Base-by-base conservation (phyloP, 345 rosid genomes). In the Corymbia maculata region DNA sequence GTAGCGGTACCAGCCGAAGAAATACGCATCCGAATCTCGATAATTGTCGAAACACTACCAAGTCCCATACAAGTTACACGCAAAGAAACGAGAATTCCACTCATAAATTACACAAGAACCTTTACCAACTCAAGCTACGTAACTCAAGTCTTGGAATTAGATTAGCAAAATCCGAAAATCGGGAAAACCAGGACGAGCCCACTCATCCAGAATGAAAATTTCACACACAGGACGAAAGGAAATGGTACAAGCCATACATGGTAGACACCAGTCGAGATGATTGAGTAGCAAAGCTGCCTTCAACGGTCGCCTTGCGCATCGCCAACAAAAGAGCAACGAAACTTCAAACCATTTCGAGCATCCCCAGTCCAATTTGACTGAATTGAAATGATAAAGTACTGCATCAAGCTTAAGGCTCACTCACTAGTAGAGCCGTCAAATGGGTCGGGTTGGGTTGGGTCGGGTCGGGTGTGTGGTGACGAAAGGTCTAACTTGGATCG, bases 251-350 rank as follows among this genome's bases (percentile, higher is more conserved):
- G 82, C 82, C 93, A 89, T 92, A 96, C 99, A 96, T 93, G 53
- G 96, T 94, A 85, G 98, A 97, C 86, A 96, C 89, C 91, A 97
- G 82, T 85, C 98, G 97, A 91, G 97, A n/a, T 96, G 90, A 89
- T 95, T 96, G 87, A 96, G 91, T 59, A 97, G 94, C 89, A 97
- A 57, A 87, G 97, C 97, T 85, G 94, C 96, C 93, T 93, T 95
- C 93, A 96, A 90, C 6, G 98, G 97, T n/a, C n/a, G n/a, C n/a
- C 95, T 97, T 95, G 89, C 85, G 87, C 87, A 30, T 80, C 26
- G n/a, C 30, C 59, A 88, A 85, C 88, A 89, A 88, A 47, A 85
- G n/a, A 11, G 61, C 22, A 52, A 28, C 52, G 15, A 44, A 79
- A 11, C 9, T 52, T 55, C 28, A 80, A 9, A 51, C 26, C 45